These are phyloP conservation scores for Fomitopsis schrenkii DNA, from an alignment of 1,284 basidiomycete species.

Conservation along the genomic window DNA sequence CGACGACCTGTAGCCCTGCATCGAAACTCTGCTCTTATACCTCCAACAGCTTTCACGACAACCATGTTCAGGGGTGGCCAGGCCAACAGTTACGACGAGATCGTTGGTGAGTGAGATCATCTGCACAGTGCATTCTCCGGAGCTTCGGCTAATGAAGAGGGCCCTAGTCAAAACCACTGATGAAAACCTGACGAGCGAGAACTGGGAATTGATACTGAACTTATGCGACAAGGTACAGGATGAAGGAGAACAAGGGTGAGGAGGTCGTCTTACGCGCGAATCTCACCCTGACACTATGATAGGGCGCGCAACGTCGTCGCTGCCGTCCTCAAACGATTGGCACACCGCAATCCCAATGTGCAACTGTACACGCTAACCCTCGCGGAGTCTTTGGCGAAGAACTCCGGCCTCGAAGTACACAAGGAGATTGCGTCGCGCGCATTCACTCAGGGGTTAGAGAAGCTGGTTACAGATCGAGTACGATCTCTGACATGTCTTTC, in stretches of 20 bases:
- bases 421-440: conserved; percentile 87
- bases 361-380: conserved; percentile 93
- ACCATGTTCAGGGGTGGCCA: conserved; percentile 65
- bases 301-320: conserved; percentile 88
- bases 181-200: conserved; percentile 90
- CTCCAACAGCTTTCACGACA: background rate
- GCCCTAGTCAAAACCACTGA: conserved; percentile 85
- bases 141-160: background rate
- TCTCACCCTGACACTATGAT: conserved; percentile 9
- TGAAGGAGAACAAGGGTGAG: conserved; percentile 80
- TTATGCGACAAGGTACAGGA: conserved; percentile 96
- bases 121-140: conserved; percentile 1
- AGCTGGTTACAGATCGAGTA: conserved; percentile 86
- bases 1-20: background rate
- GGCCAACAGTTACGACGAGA: conserved; percentile 87
- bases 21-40: background rate
- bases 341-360: conserved; percentile 94
- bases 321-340: conserved; percentile 85
- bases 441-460: conserved; percentile 87
- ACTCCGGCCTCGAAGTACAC: conserved; percentile 80
- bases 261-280: background rate
- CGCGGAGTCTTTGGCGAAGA: conserved; percentile 87
- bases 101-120: conserved; percentile 69
- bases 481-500: background rate
- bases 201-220: conserved; percentile 94